These are phyloP conservation scores for Pseudocercospora eumusae DNA, from an alignment of 2,329 filamentous ascomycete genomes.

Conservation along the genomic window DNA sequence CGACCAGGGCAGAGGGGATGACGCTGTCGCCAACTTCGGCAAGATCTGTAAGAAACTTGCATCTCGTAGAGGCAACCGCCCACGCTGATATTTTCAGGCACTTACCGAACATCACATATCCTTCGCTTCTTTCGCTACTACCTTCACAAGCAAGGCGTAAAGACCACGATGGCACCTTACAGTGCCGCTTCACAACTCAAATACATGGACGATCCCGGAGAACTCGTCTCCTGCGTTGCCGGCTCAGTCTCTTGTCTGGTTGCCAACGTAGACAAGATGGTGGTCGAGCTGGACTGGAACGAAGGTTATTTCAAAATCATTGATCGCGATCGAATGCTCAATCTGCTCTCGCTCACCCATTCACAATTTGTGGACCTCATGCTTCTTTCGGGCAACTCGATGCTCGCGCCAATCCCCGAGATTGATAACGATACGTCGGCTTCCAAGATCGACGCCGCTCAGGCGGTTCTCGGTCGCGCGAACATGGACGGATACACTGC, in stretches of 20 bases:
- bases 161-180: slow-evolving; percentile 83
- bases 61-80: not conserved
- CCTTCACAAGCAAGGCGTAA: slow-evolving; percentile 66
- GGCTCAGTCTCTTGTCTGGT: slow-evolving; percentile 82
- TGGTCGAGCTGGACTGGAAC: slow-evolving; percentile 71
- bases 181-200: slow-evolving; percentile 81
- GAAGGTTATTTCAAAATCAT: slow-evolving; percentile 62
- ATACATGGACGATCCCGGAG: slow-evolving; percentile 71
- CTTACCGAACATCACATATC: slow-evolving; percentile 69
- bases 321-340: slow-evolving; percentile 61
- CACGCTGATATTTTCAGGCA: slow-evolving; percentile 54
- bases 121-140: slow-evolving; percentile 76
- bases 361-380: slow-evolving; percentile 72
- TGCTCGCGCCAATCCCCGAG: slow-evolving; percentile 67
- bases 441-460: slow-evolving; percentile 69
- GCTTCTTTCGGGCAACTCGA: slow-evolving; percentile 61
- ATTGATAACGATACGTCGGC: slow-evolving; percentile 54
- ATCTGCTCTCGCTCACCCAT: slow-evolving; percentile 63
- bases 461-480: slow-evolving; percentile 69
- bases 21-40: slow-evolving; percentile 85
- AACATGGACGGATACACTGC: slow-evolving; percentile 70
- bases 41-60: slow-evolving; percentile 68
- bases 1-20: slow-evolving; percentile 73
- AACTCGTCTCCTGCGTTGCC: slow-evolving; percentile 69
- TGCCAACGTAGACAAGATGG: slow-evolving; percentile 76